phyloP scores from a whole-genome alignment of 331 rosid species.

The Phaseolus coccineus region DNA sequence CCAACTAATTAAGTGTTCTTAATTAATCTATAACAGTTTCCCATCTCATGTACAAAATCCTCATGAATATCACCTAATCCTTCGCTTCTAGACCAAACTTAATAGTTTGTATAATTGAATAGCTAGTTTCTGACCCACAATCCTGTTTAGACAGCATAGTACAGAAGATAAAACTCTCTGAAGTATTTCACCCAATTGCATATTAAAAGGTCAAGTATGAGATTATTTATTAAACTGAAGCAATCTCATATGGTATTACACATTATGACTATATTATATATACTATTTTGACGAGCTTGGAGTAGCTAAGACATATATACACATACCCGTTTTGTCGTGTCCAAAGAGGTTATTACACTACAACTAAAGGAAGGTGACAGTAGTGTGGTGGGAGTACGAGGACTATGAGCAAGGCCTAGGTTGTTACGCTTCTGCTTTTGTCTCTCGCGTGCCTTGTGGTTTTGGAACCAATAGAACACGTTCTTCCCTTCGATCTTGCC shows the following conservation, averaged over 20 bases:
- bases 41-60: neutral
- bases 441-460: slow-evolving; percentile 95
- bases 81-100: no score
- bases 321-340: slow-evolving; percentile 54
- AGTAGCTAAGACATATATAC: neutral
- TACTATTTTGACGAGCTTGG: no score
- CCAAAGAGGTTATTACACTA: slow-evolving; percentile 39
- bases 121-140: neutral
- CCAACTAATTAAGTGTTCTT: no score
- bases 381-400: slow-evolving; percentile 56
- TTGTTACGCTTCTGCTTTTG: slow-evolving; percentile 91
- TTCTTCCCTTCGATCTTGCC: slow-evolving; percentile 98
- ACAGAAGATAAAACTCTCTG: no score
- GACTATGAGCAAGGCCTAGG: slow-evolving; percentile 66
- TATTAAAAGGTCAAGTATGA: no score
- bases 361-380: slow-evolving; percentile 44
- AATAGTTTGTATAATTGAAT: neutral
- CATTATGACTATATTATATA: neutral
- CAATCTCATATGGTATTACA: neutral
- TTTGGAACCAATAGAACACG: slow-evolving; percentile 97
- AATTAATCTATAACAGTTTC: no score
- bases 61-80: no score
- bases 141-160: no score
- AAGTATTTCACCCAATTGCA: no score
- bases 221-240: no score